These are phyloP conservation scores for Chlamydomonas schloesseri DNA, from an alignment of 139 green algal species.

Conservation along the genomic window DNA sequence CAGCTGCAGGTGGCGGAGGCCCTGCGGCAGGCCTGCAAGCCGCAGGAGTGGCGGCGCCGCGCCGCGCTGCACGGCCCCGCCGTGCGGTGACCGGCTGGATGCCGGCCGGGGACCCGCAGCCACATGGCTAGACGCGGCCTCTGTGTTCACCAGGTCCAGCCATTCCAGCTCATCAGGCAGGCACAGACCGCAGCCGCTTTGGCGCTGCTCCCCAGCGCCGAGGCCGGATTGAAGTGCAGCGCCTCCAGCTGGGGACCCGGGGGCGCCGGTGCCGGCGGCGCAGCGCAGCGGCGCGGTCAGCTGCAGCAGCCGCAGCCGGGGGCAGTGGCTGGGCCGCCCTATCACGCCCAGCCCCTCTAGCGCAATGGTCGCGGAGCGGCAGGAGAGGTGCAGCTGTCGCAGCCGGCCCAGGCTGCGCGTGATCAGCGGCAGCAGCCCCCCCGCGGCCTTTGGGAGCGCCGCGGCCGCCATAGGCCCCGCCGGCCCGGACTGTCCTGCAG, in stretches of 20 bases:
- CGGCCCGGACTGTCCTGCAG: too few species aligned
- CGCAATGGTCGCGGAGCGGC: background rate
- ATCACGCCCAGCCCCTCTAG: background rate
- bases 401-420: background rate
- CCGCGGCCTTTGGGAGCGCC: background rate
- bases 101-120: too few species aligned
- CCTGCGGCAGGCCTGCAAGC: background rate
- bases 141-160: too few species aligned
- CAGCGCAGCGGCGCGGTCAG: background rate
- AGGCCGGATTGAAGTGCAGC: background rate
- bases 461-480: too few species aligned
- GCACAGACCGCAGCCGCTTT: too few species aligned
- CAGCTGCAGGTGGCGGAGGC: background rate
- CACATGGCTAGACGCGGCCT: too few species aligned
- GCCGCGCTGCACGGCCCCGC: too few species aligned
- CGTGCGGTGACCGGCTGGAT: background rate
- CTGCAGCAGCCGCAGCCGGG: background rate
- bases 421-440: conserved; percentile 1
- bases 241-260: background rate
- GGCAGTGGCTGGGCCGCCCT: background rate
- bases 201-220: too few species aligned
- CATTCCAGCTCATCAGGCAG: too few species aligned
- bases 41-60: background rate
- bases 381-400: background rate
- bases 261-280: too few species aligned